These are phyloP conservation scores for Mitragyna speciosa DNA, from an alignment of 257 asterid species.

Conservation along the genomic window DNA sequence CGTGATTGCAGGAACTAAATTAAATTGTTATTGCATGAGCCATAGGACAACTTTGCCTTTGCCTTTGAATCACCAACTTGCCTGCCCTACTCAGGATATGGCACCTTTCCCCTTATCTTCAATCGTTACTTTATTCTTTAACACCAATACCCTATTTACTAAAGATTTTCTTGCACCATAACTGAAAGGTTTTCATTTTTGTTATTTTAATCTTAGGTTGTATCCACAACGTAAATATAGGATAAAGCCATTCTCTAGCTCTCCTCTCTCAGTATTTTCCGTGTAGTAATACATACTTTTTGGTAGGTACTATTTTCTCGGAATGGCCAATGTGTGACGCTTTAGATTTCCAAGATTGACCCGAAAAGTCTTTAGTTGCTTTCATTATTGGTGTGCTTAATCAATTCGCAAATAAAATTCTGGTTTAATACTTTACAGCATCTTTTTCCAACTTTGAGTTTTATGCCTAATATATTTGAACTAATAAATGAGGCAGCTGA, in stretches of 20 bases:
- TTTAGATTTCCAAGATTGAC: not conserved
- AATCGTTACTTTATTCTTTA: constrained; percentile 1
- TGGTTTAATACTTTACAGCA: not conserved
- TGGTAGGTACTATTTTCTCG: not conserved
- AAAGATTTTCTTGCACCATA: not conserved
- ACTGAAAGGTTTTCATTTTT: not conserved
- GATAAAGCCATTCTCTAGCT: no score
- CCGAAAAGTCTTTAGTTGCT: not conserved
- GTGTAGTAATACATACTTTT: no score
- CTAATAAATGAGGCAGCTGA: no score
- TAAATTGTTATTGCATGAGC: not conserved
- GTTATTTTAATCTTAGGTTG: not conserved
- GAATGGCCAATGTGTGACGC: not conserved
- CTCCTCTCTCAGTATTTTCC: not conserved
- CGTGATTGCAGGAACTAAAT: constrained; percentile 56
- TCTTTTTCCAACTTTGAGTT: not conserved
- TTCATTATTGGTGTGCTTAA: not conserved
- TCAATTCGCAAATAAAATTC: not conserved
- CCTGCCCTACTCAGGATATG: not conserved
- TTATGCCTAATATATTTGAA: not conserved
- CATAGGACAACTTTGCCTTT: not conserved
- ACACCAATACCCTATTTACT: not conserved
- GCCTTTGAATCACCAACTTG: constrained; percentile 2
- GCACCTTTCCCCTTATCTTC: constrained; percentile 1
- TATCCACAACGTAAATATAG: no score